Conservation (phyloP, 2,329 filamentous ascomycete genomes). For the Fusarium globosum region DNA sequence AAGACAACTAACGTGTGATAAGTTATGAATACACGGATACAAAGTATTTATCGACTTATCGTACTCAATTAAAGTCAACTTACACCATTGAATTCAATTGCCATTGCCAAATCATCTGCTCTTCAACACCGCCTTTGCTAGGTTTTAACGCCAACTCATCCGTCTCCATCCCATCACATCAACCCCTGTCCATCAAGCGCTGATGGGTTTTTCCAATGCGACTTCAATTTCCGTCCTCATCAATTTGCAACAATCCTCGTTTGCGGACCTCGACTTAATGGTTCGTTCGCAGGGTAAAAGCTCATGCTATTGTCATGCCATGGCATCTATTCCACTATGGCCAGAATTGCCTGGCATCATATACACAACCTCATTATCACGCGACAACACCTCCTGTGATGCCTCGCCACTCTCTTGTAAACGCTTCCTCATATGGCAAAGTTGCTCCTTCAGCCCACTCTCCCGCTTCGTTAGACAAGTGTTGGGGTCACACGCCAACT, state of each 20-base stretch:
- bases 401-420: slow-evolving; percentile 32
- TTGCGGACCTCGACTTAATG: background rate
- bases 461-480: slow-evolving; percentile 34
- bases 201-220: slow-evolving; percentile 22
- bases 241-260: slow-evolving; percentile 16
- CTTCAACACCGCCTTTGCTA: slow-evolving; percentile 28
- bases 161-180: slow-evolving; percentile 31
- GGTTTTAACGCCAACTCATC: slow-evolving; percentile 17
- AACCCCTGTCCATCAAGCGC: slow-evolving; percentile 33
- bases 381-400: slow-evolving; percentile 7
- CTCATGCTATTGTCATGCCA: slow-evolving; percentile 18
- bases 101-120: slow-evolving; percentile 8
- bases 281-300: slow-evolving; percentile 8
- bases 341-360: background rate
- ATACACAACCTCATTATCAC: slow-evolving; percentile 18
- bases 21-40: background rate
- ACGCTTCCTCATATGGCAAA: slow-evolving; percentile 38
- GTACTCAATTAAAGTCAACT: background rate
- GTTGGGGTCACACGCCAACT: slow-evolving; percentile 39
- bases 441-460: slow-evolving; percentile 29
- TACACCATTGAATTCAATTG: background rate
- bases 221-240: slow-evolving; percentile 27
- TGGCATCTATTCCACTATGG: background rate
- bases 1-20: background rate
- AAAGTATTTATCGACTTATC: background rate